Percentiles rank a stretch among this genome's conserved stretches.
Conservation (phyloP, 139 green algal genomes). For the Mesostigma viride region DNA sequence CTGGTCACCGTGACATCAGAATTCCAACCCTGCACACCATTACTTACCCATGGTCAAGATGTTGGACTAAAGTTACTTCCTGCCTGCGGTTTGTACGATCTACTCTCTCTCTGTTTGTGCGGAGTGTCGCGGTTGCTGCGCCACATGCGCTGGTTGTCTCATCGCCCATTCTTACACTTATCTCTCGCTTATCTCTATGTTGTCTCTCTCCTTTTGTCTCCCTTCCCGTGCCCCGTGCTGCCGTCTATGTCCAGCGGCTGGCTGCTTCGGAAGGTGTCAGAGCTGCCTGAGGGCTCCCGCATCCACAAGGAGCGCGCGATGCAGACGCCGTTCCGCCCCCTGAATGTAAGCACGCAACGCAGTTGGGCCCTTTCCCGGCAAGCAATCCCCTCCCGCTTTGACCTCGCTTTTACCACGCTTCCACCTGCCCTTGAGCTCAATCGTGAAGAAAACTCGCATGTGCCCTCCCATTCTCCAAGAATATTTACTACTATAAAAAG, state of each 20-base stretch:
- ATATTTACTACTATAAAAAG: neutral
- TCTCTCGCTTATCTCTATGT: no score
- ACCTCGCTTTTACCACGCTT: neutral
- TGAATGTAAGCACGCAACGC: conserved; percentile 10
- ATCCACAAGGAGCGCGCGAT: conserved; percentile 90
- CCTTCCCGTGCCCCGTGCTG: no score
- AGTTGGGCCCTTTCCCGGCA: neutral
- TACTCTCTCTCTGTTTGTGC: no score
- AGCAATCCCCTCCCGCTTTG: neutral
- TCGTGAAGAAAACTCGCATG: neutral
- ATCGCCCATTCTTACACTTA: no score
- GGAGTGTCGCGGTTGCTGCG: no score
- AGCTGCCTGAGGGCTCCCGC: conserved; percentile 62
- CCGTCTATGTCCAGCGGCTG: conserved; percentile 56
- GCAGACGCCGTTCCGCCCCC: conserved; percentile 79
- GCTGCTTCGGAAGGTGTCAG: conserved; percentile 49
- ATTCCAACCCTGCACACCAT: no score
- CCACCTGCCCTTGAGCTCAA: neutral
- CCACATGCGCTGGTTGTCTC: no score
- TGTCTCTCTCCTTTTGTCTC: no score
- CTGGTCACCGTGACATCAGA: no score
- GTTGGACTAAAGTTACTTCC: no score
- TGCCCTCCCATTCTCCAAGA: neutral
- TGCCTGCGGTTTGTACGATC: no score
- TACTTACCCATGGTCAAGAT: no score